phyloP scores from a whole-genome alignment of 257 asterid genomes.

The Nicotiana undulata region DNA sequence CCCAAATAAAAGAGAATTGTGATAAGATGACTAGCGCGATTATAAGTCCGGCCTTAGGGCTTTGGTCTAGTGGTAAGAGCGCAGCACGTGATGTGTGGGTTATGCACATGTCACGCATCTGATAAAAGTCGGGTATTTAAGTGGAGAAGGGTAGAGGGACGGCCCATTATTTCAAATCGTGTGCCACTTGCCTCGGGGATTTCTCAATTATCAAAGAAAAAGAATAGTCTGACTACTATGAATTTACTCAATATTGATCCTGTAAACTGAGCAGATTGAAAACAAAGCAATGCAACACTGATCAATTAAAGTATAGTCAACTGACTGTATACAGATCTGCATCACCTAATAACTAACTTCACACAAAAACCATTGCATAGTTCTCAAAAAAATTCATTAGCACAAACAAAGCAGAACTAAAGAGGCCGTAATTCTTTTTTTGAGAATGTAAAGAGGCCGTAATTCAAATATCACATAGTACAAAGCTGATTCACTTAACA shows the following conservation, averaged over 20 bases:
- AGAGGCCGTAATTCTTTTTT: too few species aligned
- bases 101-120: neutral
- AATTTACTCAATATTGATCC: neutral
- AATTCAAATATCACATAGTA: neutral
- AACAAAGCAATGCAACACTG: neutral
- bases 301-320: neutral
- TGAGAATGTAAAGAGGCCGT: too few species aligned
- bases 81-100: neutral
- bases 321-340: neutral
- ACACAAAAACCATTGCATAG: too few species aligned
- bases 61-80: neutral
- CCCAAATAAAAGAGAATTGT: neutral
- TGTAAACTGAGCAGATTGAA: neutral
- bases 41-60: neutral
- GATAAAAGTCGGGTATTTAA: neutral
- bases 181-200: neutral
- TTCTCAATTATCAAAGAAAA: neutral
- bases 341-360: neutral
- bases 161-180: neutral
- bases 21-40: neutral
- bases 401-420: neutral
- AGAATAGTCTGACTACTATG: neutral
- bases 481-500: neutral
- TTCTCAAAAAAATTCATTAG: neutral
- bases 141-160: neutral